Conservation (phyloP, 768 basidiomycete genomes). For the Trametes villosa region DNA sequence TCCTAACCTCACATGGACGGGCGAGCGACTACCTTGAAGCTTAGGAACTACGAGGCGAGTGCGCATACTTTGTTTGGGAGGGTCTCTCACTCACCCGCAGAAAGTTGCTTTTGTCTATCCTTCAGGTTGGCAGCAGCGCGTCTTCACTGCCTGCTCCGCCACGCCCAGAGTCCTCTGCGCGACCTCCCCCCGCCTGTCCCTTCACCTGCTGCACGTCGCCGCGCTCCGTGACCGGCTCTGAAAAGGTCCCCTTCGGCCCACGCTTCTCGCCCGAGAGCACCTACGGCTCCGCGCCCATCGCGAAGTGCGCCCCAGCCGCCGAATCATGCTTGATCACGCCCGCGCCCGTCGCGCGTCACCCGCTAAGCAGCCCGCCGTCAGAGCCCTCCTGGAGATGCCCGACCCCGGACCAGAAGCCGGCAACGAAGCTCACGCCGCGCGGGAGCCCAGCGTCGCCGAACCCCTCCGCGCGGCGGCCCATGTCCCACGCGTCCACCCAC, state of each 20-base stretch:
- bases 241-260: conserved; percentile 63
- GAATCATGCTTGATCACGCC: conserved; percentile 62
- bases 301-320: conserved; percentile 48
- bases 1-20: too few species aligned
- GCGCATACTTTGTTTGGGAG: too few species aligned
- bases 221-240: conserved; percentile 43
- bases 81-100: too few species aligned
- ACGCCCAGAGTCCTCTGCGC: conserved; percentile 27
- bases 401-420: conserved; percentile 71
- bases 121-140: too few species aligned
- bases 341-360: conserved; percentile 62
- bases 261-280: conserved; percentile 68
- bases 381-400: conserved; percentile 53
- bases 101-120: too few species aligned
- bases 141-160: conserved; percentile 32
- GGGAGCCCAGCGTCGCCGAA: conserved; percentile 67
- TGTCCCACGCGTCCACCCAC: conserved; percentile 61
- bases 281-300: conserved; percentile 77
- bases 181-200: conserved; percentile 15
- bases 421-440: conserved; percentile 50
- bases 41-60: too few species aligned
- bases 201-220: too few species aligned
- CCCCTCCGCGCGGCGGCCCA: conserved; percentile 59
- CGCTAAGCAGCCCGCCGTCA: conserved; percentile 42
- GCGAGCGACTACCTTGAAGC: too few species aligned